Evolutionary conservation across 2,329 filamentous ascomycete species (phyloP).

Genomic region (Malbranchea cinnamomea): DNA sequence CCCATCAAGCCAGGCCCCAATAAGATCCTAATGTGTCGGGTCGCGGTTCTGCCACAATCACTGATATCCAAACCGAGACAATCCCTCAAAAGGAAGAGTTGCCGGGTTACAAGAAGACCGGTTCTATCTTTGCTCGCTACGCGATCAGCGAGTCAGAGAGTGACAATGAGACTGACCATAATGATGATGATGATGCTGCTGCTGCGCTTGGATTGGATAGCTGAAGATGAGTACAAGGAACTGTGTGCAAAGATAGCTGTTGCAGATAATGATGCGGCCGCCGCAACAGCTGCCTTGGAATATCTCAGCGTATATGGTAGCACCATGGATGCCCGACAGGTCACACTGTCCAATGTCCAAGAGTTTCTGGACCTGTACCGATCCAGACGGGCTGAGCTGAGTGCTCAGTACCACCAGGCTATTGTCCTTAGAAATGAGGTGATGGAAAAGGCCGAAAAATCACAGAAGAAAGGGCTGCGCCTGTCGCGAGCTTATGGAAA

Average conservation of each 20-base stretch:
- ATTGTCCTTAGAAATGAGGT: slow-evolving; percentile 13
- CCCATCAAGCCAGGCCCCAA: slow-evolving; percentile 40
- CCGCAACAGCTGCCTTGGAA: slow-evolving; percentile 12
- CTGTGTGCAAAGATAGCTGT: slow-evolving; percentile 19
- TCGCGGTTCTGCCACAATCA: slow-evolving; percentile 42
- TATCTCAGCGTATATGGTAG: slow-evolving; percentile 23
- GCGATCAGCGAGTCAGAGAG: slow-evolving; percentile 17
- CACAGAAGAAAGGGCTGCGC: slow-evolving; percentile 14
- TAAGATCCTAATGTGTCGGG: slow-evolving; percentile 42
- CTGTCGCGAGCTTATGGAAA: slow-evolving; percentile 8
- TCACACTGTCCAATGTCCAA: slow-evolving; percentile 17
- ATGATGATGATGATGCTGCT: slow-evolving; percentile 13
- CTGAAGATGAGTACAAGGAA: slow-evolving; percentile 18
- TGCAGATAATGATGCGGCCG: slow-evolving; percentile 15
- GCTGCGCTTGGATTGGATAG: slow-evolving; percentile 10
- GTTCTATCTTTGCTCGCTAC: slow-evolving; percentile 31
- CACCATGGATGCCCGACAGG: slow-evolving; percentile 16
- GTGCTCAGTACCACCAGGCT: slow-evolving; percentile 12
- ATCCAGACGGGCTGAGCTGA: slow-evolving; percentile 16
- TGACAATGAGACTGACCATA: slow-evolving; percentile 14
- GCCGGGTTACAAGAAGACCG: no score
- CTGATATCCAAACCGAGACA: slow-evolving; percentile 46
- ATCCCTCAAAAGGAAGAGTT: slow-evolving; percentile 42
- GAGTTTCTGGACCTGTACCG: slow-evolving; percentile 23
- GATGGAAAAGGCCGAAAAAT: slow-evolving; percentile 14